Percentiles rank a stretch among this genome's conserved stretches.
phyloP scores from a whole-genome alignment of 2,329 filamentous ascomycete genomes.

The Magnaporthiopsis poae region DNA sequence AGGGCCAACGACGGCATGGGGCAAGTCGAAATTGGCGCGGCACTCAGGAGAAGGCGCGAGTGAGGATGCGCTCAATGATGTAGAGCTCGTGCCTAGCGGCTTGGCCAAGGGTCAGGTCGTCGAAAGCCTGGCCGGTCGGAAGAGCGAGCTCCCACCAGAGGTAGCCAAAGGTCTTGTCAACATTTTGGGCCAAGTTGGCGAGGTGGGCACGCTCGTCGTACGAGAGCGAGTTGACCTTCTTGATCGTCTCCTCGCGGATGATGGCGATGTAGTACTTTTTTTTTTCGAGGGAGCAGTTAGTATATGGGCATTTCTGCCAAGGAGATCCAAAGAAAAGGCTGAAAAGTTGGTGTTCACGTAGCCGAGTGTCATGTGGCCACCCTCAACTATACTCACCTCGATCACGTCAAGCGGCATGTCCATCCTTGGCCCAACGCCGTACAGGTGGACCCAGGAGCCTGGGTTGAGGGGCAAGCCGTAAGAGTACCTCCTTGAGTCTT shows the following conservation, averaged over 20 bases:
- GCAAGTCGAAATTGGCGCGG: not conserved
- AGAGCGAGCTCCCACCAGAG: slow-evolving; percentile 39
- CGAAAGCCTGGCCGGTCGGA: slow-evolving; percentile 31
- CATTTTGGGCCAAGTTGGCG: slow-evolving; percentile 22
- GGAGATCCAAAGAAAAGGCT: not conserved
- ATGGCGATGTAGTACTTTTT: slow-evolving; percentile 49
- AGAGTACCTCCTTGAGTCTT: slow-evolving; percentile 24
- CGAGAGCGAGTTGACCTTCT: slow-evolving; percentile 28
- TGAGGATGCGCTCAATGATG: slow-evolving; percentile 40
- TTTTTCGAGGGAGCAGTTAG: not conserved
- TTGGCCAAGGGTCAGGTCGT: slow-evolving; percentile 37
- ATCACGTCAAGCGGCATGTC: slow-evolving; percentile 41
- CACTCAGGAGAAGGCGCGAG: slow-evolving; percentile 25
- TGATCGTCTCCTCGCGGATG: slow-evolving; percentile 42
- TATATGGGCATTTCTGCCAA: too few relatives aligned
- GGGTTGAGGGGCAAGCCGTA: slow-evolving; percentile 40
- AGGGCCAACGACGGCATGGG: too few relatives aligned
- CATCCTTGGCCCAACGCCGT: slow-evolving; percentile 40
- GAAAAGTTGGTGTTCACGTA: not conserved
- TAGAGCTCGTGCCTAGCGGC: slow-evolving; percentile 37
- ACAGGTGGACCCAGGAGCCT: slow-evolving; percentile 41
- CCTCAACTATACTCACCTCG: slow-evolving; percentile 33
- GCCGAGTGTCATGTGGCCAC: not conserved
- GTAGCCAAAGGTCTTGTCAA: slow-evolving; percentile 41
- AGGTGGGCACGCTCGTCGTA: slow-evolving; percentile 33